A percentile compares a stretch with the other conserved stretches of the same genome.
Conservation (phyloP, 2,329 filamentous ascomycete species). For the Grosmannia huntii region DNA sequence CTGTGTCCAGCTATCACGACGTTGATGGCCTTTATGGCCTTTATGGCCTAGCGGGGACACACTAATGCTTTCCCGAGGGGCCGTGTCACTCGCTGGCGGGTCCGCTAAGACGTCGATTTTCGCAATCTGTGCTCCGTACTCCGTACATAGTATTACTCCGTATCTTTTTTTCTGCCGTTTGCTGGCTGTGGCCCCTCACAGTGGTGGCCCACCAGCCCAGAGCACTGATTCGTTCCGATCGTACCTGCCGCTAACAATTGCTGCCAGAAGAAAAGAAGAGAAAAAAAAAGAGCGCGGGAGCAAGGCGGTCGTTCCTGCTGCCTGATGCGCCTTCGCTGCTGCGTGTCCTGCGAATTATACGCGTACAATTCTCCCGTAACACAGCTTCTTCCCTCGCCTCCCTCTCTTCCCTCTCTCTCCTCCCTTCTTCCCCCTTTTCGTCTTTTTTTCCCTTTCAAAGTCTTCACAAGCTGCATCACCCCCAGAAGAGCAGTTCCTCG, state of each 20-base stretch:
- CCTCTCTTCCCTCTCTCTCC: background rate
- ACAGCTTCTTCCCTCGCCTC: background rate
- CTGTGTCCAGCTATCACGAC: background rate
- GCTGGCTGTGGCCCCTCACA: background rate
- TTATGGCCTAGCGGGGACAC: background rate
- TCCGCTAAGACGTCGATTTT: too few relatives aligned
- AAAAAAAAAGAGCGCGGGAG: background rate
- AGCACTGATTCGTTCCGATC: conserved; percentile 4
- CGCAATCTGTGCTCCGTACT: background rate
- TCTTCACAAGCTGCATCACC: background rate
- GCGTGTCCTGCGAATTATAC: background rate
- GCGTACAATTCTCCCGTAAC: too few relatives aligned
- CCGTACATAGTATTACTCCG: background rate
- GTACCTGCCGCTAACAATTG: conserved; percentile 3
- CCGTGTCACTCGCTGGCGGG: background rate
- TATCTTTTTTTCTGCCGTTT: background rate
- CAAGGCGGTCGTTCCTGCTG: background rate
- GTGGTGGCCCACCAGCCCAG: background rate
- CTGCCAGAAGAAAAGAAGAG: background rate
- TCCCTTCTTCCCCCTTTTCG: background rate
- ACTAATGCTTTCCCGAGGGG: background rate
- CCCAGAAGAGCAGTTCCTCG: too few relatives aligned
- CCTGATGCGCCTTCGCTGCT: background rate
- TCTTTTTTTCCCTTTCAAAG: background rate
- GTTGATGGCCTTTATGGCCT: background rate